Conservation (phyloP, 257 asterid genomes). For the Nyctanthes arbortristis region DNA sequence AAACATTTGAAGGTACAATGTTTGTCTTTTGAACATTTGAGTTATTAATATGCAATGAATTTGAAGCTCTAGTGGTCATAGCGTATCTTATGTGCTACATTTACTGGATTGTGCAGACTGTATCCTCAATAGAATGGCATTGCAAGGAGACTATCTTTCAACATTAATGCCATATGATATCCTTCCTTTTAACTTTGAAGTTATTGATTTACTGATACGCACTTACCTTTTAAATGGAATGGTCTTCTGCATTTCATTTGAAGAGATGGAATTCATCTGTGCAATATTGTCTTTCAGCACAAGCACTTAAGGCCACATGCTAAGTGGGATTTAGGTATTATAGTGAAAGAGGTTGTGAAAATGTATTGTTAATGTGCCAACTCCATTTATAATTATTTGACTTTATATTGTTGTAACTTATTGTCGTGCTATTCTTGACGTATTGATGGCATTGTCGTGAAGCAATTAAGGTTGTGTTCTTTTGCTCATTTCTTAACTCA, state of each 20-base stretch:
- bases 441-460: not conserved
- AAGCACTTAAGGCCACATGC: not conserved
- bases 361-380: not conserved
- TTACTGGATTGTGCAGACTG: conserved; percentile 60
- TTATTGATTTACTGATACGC: not conserved
- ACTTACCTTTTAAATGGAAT: not conserved
- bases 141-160: conserved; percentile 67
- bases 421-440: no score
- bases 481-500: conserved; percentile 64
- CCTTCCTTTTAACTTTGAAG: not conserved
- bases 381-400: not conserved
- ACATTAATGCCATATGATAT: not conserved
- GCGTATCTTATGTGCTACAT: conserved; percentile 11
- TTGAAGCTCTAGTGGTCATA: no score
- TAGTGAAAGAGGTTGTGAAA: not conserved
- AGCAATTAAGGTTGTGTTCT: not conserved
- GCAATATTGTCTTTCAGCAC: not conserved
- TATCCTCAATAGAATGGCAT: conserved; percentile 93
- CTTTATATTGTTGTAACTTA: not conserved
- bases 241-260: not conserved
- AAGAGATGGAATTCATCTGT: not conserved
- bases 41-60: no score
- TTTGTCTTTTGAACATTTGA: no score
- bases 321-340: not conserved
- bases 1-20: no score